phyloP scores from a whole-genome alignment of 805 yeast genomes.

The baker's yeast (Saccharomyces cerevisiae) region DNA sequence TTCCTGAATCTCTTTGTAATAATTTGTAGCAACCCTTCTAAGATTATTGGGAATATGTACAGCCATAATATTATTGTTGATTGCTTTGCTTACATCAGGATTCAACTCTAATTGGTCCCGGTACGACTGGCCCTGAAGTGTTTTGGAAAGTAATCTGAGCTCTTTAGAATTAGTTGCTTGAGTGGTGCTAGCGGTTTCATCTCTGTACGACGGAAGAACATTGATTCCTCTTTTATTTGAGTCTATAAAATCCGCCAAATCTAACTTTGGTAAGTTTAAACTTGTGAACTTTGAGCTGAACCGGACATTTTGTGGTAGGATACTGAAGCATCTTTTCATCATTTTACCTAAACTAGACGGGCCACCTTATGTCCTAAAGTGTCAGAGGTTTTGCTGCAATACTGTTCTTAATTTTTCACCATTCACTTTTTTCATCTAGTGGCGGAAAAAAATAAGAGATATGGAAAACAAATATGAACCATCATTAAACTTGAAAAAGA shows the following conservation, averaged over 20 bases:
- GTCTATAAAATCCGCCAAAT: slow-evolving; percentile 2
- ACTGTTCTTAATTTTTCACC: neutral
- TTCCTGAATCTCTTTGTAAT: slow-evolving; percentile 44
- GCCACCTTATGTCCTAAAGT: neutral
- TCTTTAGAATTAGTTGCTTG: slow-evolving; percentile 20
- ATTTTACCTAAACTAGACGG: neutral
- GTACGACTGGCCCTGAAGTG: slow-evolving; percentile 46
- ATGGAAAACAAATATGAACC: neutral
- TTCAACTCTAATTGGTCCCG: slow-evolving; percentile 51
- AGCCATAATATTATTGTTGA: slow-evolving; percentile 55
- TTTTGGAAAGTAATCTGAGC: slow-evolving; percentile 46
- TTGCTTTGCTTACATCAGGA: slow-evolving; percentile 43
- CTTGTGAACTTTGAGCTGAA: slow-evolving; percentile 3
- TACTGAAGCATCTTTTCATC: neutral
- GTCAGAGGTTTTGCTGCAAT: neutral
- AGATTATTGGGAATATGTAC: slow-evolving; percentile 56
- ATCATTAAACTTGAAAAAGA: neutral
- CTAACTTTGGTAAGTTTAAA: neutral
- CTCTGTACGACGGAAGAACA: slow-evolving; percentile 22
- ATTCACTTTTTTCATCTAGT: neutral
- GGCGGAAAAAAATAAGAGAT: neutral
- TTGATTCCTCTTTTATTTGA: neutral
- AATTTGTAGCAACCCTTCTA: slow-evolving; percentile 51
- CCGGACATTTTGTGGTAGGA: neutral
- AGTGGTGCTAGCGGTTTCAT: slow-evolving; percentile 12